Percentiles rank a stretch among this genome's conserved stretches.
Conservation (phyloP, 1,284 basidiomycete species). For the Thecaphora thlaspeos region DNA sequence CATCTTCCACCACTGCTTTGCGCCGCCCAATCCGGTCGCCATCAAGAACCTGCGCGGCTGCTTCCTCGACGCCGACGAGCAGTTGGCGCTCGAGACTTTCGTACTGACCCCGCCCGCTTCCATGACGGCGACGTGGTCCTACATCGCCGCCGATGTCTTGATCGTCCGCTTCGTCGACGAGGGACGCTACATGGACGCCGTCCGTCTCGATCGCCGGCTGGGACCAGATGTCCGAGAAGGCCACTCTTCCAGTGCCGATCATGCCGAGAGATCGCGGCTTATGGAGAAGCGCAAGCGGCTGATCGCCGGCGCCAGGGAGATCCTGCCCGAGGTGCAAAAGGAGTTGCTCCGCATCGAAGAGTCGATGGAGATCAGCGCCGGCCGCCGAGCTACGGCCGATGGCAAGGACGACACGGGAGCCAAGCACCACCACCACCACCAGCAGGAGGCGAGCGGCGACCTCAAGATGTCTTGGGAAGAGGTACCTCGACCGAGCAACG, state of each 20-base stretch:
- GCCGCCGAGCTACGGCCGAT: slow-evolving; percentile 1
- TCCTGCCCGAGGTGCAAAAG: slow-evolving; percentile 40
- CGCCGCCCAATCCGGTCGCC: slow-evolving; percentile 32
- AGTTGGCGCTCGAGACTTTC: slow-evolving; percentile 28
- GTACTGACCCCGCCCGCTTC: slow-evolving; percentile 29
- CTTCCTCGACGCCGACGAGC: slow-evolving; percentile 31
- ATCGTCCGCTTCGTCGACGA: slow-evolving; percentile 44
- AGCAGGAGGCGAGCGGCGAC: neutral
- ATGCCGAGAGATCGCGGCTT: slow-evolving; percentile 26
- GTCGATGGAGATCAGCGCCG: slow-evolving; percentile 23
- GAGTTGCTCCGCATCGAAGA: slow-evolving; percentile 37
- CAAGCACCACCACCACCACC: neutral
- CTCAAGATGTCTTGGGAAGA: slow-evolving; percentile 4
- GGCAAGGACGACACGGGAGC: neutral
- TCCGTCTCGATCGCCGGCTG: slow-evolving; percentile 40
- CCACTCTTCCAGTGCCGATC: slow-evolving; percentile 16
- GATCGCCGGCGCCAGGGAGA: slow-evolving; percentile 31
- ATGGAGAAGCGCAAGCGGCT: slow-evolving; percentile 36
- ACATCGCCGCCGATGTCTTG: slow-evolving; percentile 41
- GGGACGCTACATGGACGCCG: slow-evolving; percentile 47
- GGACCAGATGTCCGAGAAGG: slow-evolving; percentile 34
- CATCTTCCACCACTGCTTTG: slow-evolving; percentile 41
- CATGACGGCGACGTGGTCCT: slow-evolving; percentile 33
- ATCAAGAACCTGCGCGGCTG: slow-evolving; percentile 36
- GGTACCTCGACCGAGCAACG: neutral